These are phyloP conservation scores for Taxillus chinensis DNA, from an alignment of 164 flowering plant species.

Conservation along the genomic window DNA sequence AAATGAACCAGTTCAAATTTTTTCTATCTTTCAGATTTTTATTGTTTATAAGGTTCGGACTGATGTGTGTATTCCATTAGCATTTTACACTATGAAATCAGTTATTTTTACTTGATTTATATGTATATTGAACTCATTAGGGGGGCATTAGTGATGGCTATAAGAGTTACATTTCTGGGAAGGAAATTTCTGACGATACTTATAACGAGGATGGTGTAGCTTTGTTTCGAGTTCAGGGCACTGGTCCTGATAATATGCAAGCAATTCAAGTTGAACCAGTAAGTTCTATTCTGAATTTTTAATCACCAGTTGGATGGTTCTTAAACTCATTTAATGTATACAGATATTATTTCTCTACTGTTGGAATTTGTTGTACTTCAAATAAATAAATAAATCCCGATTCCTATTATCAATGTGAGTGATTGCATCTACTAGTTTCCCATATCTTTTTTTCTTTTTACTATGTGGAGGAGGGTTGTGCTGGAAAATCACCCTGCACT, in stretches of 20 bases:
- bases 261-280: conserved; percentile 94
- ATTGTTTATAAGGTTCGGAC: conserved; percentile 65
- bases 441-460: no score
- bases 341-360: not conserved
- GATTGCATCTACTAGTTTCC: no score
- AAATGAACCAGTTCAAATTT: conserved; percentile 81
- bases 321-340: not conserved
- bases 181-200: conserved; percentile 68
- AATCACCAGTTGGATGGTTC: not conserved
- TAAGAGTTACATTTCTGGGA: conserved; percentile 58
- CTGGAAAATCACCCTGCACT: no score
- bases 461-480: no score
- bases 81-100: not conserved
- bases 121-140: conserved; percentile 29
- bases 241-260: conserved; percentile 99
- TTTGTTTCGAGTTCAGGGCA: conserved; percentile 89
- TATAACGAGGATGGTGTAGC: conserved; percentile 77
- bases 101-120: not conserved
- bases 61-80: not conserved
- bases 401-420: no score
- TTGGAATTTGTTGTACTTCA: no score
- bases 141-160: conserved; percentile 91
- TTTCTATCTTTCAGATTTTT: conserved; percentile 83
- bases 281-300: conserved; percentile 14
- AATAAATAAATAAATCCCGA: no score